Evolutionary conservation across 2,329 filamentous ascomycete genomes (phyloP), one percentile per base, ranked within the genome.

Genomic region (Diaporthe vaccinii): DNA sequence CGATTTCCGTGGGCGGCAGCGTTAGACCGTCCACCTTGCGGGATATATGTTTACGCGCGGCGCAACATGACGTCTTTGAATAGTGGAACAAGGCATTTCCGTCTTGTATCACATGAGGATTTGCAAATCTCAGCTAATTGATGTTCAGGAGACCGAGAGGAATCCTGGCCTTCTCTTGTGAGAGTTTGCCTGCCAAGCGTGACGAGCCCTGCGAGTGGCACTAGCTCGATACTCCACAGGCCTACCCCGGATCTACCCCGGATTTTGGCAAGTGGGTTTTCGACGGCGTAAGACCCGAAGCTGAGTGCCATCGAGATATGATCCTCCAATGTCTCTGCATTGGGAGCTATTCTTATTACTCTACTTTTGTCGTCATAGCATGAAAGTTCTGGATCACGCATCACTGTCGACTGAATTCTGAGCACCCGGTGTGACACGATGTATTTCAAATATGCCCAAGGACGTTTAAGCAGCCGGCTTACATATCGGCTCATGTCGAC

Each of bases 381-480:
- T 15, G 44, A 14, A 17, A 4, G 1, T 36, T n/a, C 20, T 22
- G 4, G 3, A 15, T 20, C 3, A 10, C 36, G 39, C 2, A 22
- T 17, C 31, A 4, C 44, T 1, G 20, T 68, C 2, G 1, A 36
- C 22, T 2, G 6, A 49, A 15, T 22, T 3, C 1, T n/a, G 9
- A 17, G 28, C 25, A 15, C 4, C 10, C 0, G 34, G 3, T 14
- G 3, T 49, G 8, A 34, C 17, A 25, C 17, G 10, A 68, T 51
- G 44, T 68, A 51, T 36, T 68, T 68, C 62, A 51, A 53, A 17
- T 68, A 53, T 51, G 62, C 62, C 6, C 62, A 51, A 51, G 62
- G 44, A 14, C 62, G 62, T 1, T 46, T 68, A 4, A 68, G 44
- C 44, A 68, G 62, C 31, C 62, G 31, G 8, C 44, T 36, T 14